phyloP scores from a whole-genome alignment of 2,329 filamentous ascomycete species.

The Raffaelea ambrosiae region DNA sequence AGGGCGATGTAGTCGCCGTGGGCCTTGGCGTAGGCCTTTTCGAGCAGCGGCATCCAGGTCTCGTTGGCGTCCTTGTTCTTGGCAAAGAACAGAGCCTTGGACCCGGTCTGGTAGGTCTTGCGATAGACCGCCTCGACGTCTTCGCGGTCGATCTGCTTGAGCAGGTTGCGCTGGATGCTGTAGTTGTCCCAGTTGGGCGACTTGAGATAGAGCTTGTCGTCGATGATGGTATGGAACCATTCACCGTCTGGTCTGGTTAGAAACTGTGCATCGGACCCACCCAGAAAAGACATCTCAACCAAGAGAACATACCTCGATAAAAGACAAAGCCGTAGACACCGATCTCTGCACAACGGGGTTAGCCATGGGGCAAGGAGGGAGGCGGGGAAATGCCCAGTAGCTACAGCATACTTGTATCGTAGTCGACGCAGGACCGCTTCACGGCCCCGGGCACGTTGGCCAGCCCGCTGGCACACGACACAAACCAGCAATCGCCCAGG shows the following conservation, averaged over 20 bases:
- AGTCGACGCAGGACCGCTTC: slow-evolving; percentile 65
- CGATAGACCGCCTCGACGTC: slow-evolving; percentile 58
- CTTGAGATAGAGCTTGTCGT: slow-evolving; percentile 81
- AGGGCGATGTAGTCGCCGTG: slow-evolving; percentile 73
- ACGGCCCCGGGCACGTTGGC: slow-evolving; percentile 65
- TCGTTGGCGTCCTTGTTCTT: slow-evolving; percentile 68
- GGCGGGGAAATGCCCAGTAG: too few relatives aligned
- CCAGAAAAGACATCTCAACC: too few relatives aligned
- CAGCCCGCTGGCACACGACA: slow-evolving; percentile 69
- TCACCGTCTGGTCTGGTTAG: slow-evolving; percentile 79
- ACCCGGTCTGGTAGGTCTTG: slow-evolving; percentile 64
- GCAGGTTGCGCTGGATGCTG: slow-evolving; percentile 62
- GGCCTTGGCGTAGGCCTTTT: slow-evolving; percentile 75
- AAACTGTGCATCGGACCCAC: too few relatives aligned
- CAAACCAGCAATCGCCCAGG: slow-evolving; percentile 76
- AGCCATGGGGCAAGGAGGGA: background rate
- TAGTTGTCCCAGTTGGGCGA: slow-evolving; percentile 76
- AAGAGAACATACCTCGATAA: slow-evolving; percentile 55
- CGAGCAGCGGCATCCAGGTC: slow-evolving; percentile 70
- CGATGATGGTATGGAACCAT: slow-evolving; percentile 86
- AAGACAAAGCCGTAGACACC: slow-evolving; percentile 90
- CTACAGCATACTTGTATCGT: slow-evolving; percentile 54
- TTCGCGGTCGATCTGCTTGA: slow-evolving; percentile 67
- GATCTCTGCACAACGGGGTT: too few relatives aligned
- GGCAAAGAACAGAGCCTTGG: slow-evolving; percentile 66